Evolutionary conservation across 2,329 filamentous ascomycete species (phyloP), one percentile per base, ranked within the genome.

Genomic region (Bertia moriformis): DNA sequence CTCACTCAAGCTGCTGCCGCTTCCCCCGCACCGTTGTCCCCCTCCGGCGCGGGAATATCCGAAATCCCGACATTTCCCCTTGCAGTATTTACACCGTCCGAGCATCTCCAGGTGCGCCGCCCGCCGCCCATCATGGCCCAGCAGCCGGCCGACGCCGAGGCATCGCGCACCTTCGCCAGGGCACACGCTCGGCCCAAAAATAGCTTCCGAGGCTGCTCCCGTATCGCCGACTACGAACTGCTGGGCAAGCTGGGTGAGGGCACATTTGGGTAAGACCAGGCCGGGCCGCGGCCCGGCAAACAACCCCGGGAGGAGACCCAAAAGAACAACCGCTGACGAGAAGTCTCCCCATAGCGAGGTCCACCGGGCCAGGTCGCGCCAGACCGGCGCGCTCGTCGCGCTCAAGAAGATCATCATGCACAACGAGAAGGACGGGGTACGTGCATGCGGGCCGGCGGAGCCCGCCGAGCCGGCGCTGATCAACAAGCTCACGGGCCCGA

Each of bases 331-430:
- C 20, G 4, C 20, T 38, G 14, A 14, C 56, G 52, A 33, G 61
- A n/a, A n/a, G n/a, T n/a, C n/a, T n/a, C n/a, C n/a, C 22, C 7
- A 14, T 45, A 83, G 80, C 48, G 87, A 96, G 63, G 91, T 96
- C 29, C 86, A 94, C 59, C 91, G 89, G 53, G 91, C 87, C 44
- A 74, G 74, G 44, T 86, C 83, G 19, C 79, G 75, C 51, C 82
- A 72, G 51, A 83, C 77, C 1, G 81, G 83, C 40, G 69, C 73
- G 18, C 59, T 89, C 36, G 83, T 94, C 43, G 91, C 91, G 3
- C 61, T 98, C 52, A 98, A 98, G 66, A 96, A 96, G 70, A 98
- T 98, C 48, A 76, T 98, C 47, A 95, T 96, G 84, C 91, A 96
- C 58, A 93, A 96, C 58, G 91, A 98, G 65, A 96, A 95, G 58